These are phyloP conservation scores for Cryptosporidium tyzzeri DNA, from an alignment of 169 alveolate genomes.

Conservation along the genomic window DNA sequence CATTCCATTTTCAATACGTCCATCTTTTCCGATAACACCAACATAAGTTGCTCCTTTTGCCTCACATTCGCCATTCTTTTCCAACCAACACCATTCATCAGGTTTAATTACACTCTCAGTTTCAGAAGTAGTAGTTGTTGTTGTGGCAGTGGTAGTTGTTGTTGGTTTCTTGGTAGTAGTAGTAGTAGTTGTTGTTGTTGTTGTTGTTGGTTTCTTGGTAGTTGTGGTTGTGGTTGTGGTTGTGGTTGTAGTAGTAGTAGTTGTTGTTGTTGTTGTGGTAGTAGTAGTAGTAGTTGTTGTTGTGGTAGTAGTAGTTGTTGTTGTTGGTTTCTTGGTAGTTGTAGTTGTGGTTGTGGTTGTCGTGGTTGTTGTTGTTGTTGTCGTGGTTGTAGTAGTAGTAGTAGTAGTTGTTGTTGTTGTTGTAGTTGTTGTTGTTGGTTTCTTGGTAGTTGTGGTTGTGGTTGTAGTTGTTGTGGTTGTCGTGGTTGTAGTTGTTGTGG, in stretches of 20 bases:
- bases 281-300: constrained; percentile 10
- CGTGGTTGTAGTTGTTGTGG: not conserved
- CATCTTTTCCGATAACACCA: no score
- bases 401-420: constrained; percentile 28
- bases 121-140: not conserved
- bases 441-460: not conserved
- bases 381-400: constrained; percentile 12
- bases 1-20: no score
- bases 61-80: no score
- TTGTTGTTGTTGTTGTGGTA: constrained; percentile 7
- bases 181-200: no score
- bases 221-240: not conserved
- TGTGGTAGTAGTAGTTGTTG: constrained; percentile 18
- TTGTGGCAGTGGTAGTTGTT: no score
- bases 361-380: constrained; percentile 45
- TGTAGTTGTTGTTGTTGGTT: constrained; percentile 14
- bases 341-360: constrained; percentile 51
- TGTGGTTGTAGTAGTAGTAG: constrained; percentile 33
- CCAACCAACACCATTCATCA: no score
- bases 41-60: no score
- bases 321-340: constrained; percentile 29
- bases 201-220: not conserved
- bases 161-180: no score
- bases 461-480: constrained; percentile 9
- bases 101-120: not conserved